Percentiles rank a stretch among this genome's conserved stretches.
Evolutionary conservation across 768 basidiomycete species (phyloP).

Genomic region (Sistotremastrum suecicum): DNA sequence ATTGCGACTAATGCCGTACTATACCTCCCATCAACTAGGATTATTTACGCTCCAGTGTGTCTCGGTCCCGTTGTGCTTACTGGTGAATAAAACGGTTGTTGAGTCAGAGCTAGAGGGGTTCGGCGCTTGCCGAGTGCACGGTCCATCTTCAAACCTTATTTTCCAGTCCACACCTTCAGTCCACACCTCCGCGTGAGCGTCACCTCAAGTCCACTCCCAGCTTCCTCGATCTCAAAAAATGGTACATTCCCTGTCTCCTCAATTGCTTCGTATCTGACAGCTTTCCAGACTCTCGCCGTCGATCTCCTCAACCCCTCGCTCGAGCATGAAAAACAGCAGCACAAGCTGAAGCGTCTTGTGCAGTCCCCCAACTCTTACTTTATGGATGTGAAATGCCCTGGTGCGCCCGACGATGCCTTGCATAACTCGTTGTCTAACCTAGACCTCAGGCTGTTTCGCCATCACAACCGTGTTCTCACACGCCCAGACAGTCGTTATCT

Average conservation of each 20-base stretch:
- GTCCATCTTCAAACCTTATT: too few species aligned
- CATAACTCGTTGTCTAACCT: background rate
- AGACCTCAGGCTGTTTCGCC: slow-evolving; percentile 67
- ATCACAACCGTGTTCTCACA: slow-evolving; percentile 99
- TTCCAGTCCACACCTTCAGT: too few species aligned
- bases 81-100: background rate
- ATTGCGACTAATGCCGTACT: too few species aligned
- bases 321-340: slow-evolving; percentile 74
- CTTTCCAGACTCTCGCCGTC: slow-evolving; percentile 38
- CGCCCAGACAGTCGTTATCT: slow-evolving; percentile 94
- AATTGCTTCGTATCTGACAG: slow-evolving; percentile 12
- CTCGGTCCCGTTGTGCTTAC: background rate
- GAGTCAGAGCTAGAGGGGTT: background rate
- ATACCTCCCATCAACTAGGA: background rate
- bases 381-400: slow-evolving; percentile 99
- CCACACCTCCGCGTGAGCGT: too few species aligned
- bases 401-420: slow-evolving; percentile 28
- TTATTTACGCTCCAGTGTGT: background rate
- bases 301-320: slow-evolving; percentile 35
- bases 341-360: slow-evolving; percentile 99
- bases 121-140: background rate
- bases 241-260: too few species aligned
- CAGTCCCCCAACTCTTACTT: slow-evolving; percentile 98
- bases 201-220: too few species aligned
- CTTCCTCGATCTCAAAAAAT: too few species aligned